phyloP scores from a whole-genome alignment of 768 basidiomycete genomes.

The Russula foetens region DNA sequence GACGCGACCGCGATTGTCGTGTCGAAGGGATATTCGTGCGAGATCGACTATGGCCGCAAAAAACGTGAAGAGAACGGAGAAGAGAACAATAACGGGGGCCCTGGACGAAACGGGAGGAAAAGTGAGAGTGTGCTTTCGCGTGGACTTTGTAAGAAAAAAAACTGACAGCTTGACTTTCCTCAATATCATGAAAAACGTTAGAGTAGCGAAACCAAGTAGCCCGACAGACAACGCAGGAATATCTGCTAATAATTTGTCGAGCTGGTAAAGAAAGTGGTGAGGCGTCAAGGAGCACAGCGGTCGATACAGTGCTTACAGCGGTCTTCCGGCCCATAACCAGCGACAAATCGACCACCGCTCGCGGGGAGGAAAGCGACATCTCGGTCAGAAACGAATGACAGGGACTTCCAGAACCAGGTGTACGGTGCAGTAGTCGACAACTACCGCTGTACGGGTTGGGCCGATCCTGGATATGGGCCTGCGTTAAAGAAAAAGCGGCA shows the following conservation, averaged over 20 bases:
- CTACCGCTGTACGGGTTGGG: neutral
- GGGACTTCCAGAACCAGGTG: neutral
- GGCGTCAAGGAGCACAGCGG: neutral
- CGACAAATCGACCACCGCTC: neutral
- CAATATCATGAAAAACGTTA: slow-evolving; percentile 24
- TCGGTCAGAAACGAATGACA: neutral
- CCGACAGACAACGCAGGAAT: slow-evolving; percentile 26
- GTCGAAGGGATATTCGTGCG: slow-evolving; percentile 38
- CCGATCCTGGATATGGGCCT: slow-evolving; percentile 1
- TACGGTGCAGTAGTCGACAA: neutral
- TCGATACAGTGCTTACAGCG: neutral
- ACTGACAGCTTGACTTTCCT: slow-evolving; percentile 20
- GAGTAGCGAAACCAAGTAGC: slow-evolving; percentile 24
- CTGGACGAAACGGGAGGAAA: slow-evolving; percentile 10
- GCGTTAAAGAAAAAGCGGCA: neutral
- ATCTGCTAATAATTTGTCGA: slow-evolving; percentile 23
- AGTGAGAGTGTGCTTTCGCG: neutral
- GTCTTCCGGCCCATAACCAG: neutral
- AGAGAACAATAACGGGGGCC: slow-evolving; percentile 43
- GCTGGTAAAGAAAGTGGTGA: slow-evolving; percentile 1
- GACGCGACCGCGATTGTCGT: neutral
- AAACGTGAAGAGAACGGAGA: slow-evolving; percentile 53
- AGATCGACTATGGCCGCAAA: slow-evolving; percentile 57
- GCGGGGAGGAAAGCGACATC: neutral
- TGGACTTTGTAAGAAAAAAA: neutral